Base-by-base conservation (phyloP, 2,329 filamentous ascomycete genomes). In the Aspergillus tubingensis region DNA sequence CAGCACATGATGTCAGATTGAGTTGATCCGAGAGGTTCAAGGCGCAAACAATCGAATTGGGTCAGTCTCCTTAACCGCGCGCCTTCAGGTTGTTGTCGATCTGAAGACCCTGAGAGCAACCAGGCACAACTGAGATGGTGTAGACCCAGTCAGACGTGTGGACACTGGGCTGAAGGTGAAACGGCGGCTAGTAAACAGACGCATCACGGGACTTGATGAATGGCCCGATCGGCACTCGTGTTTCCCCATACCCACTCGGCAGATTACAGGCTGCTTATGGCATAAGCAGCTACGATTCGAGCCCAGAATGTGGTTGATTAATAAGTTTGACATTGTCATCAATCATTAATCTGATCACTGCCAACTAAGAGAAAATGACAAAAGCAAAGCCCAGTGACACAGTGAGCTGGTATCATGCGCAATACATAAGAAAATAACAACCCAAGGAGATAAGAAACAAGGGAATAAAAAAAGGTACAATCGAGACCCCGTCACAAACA, bases 371-470 rank as follows among this genome's bases (percentile, higher is more conserved):
- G 66, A 65, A 47, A 64, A 68, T 67, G 62, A 59, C 61, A 65
- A 54, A 67, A 65, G 52, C 62, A 64, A 69, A 69, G 70, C 72
- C 68, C 66, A 68, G 63, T 63, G 67, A 67, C 66, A 68, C 64
- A 69, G 70, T 72, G 70, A 74, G 71, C 69, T 75, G 74, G 74
- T 77, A 77, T 77, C 74, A 75, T 73, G 68, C 65, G 68, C 69
- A 65, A 57, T 63, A 62, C 64, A 62, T 65, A 65, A 66, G 57
- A 66, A 65, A 62, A 27, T 58, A 60, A 62, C 69, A 57, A 58
- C 63, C 65, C 60, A 62, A 62, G 58, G 53, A 66, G 66, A 61
- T 58, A 64, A 62, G 59, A 56, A 60, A 64, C 60, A 38, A 44
- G 25, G 54, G 57, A 60, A 65, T 47, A 59, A 54, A 60, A 50